These are phyloP conservation scores for Neoarthrinium moseri DNA, from an alignment of 2,329 filamentous ascomycete species.

Conservation along the genomic window DNA sequence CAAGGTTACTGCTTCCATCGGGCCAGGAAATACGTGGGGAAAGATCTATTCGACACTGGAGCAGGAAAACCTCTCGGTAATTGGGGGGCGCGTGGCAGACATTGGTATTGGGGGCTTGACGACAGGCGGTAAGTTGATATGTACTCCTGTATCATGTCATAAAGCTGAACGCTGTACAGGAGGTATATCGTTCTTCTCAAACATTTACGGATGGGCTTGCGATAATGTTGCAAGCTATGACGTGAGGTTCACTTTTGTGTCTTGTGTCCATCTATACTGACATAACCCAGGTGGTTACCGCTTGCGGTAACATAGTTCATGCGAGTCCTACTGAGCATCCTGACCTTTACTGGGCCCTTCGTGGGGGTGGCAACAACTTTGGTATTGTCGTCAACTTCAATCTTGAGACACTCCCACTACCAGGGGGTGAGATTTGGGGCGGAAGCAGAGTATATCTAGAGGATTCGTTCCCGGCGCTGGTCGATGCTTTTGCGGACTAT, in stretches of 20 bases:
- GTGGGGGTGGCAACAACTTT: constrained; percentile 12
- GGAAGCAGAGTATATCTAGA: too few species aligned
- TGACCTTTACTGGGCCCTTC: constrained; percentile 11
- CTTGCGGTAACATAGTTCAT: constrained; percentile 6
- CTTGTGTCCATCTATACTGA: not conserved
- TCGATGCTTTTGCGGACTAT: too few species aligned
- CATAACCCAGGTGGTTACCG: constrained; percentile 8
- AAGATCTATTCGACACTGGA: not conserved
- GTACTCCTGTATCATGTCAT: too few species aligned
- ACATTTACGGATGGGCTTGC: not conserved
- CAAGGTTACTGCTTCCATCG: not conserved
- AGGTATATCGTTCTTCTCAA: not conserved
- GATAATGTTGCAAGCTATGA: not conserved
- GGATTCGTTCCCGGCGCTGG: too few species aligned
- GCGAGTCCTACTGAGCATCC: not conserved
- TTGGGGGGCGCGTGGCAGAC: not conserved
- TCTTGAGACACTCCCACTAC: constrained; percentile 4
- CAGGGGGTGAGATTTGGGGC: too few species aligned
- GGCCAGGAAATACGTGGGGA: not conserved
- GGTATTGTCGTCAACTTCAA: constrained; percentile 10
- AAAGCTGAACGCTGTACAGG: too few species aligned
- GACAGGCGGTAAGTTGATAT: not conserved
- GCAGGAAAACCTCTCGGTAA: not conserved
- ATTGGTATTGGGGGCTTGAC: not conserved
- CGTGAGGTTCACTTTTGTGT: not conserved